Base-by-base conservation (phyloP, 257 asterid genomes). In the Plectranthus barbatus region DNA sequence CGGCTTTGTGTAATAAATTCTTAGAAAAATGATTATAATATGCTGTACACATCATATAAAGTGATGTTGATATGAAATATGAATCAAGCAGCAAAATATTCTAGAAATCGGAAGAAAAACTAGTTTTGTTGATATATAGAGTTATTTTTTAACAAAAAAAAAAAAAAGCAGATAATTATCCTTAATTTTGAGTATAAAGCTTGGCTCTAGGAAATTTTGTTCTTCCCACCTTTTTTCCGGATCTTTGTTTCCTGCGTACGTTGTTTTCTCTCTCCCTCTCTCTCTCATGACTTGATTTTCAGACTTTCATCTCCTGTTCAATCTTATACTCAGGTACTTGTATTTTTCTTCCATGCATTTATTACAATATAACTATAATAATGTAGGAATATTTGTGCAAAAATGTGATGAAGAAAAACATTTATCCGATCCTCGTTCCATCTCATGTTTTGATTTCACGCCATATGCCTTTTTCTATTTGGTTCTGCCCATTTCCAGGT, bases 181-280 rank as follows among this genome's bases (percentile, higher is more conserved):
- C 19, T 11, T 6, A 58, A 9, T 23, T 33, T 49, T 1, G 9
- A 24, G 6, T 21, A 23, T 6, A 53, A 26, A 24, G 6, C 29
- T 29, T 26, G 14, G 26, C 3, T 31, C 5, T 17, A 36, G 20
- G 39, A 41, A 50, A 49, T 41, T n/a, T 9, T 56, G 54, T 48
- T 18, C 36, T 64, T 71, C 72, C 84, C 84, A 66, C 75, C 75
- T 73, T 57, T 75, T 70, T 79, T 76, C 73, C 77, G 81, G 84
- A 76, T 76, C 81, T 76, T 67, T 73, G 63, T 67, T 76, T 72
- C 68, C 72, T 81, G 64, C 42, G 69, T 79, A 79, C 80, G 77
- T 73, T 67, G 24, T 64, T 62, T 59, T 64, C 41, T 51, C 65
- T n/a, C n/a, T n/a, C n/a, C n/a, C 37, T 54, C 24, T 66, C 18